phyloP scores from a whole-genome alignment of 2,329 filamentous ascomycete species.

The Drechslerella coelobrocha region DNA sequence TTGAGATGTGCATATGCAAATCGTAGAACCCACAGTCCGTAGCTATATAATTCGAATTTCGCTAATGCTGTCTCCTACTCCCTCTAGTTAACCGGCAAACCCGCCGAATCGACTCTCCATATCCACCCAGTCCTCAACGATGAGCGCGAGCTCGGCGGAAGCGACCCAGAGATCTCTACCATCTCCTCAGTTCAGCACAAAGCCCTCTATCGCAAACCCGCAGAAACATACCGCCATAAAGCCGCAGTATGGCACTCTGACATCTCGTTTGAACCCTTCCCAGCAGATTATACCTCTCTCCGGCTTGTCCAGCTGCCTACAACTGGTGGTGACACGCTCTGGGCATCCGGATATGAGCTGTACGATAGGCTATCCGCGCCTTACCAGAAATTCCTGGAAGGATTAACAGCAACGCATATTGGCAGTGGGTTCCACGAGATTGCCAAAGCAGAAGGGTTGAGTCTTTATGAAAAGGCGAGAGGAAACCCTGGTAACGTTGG shows the following conservation, averaged over 20 bases:
- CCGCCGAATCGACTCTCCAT: slow-evolving; percentile 66
- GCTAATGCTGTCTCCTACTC: no score
- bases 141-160: slow-evolving; percentile 63
- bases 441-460: slow-evolving; percentile 62
- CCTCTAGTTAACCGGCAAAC: slow-evolving; percentile 62
- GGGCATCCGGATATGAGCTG: slow-evolving; percentile 71
- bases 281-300: slow-evolving; percentile 70
- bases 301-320: slow-evolving; percentile 65
- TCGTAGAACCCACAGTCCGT: no score
- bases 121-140: slow-evolving; percentile 68
- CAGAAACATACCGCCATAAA: slow-evolving; percentile 59
- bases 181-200: slow-evolving; percentile 67
- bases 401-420: slow-evolving; percentile 65
- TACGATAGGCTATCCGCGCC: slow-evolving; percentile 69
- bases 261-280: slow-evolving; percentile 70
- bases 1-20: no score
- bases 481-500: slow-evolving; percentile 65
- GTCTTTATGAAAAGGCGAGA: slow-evolving; percentile 56
- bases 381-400: slow-evolving; percentile 67
- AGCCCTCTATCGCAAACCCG: slow-evolving; percentile 59
- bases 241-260: slow-evolving; percentile 62
- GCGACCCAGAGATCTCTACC: slow-evolving; percentile 69
- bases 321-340: slow-evolving; percentile 69
- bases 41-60: no score
- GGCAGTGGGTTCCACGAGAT: slow-evolving; percentile 63